Conservation (phyloP, 306 rosid species). For the Arachis hypogaea region DNA sequence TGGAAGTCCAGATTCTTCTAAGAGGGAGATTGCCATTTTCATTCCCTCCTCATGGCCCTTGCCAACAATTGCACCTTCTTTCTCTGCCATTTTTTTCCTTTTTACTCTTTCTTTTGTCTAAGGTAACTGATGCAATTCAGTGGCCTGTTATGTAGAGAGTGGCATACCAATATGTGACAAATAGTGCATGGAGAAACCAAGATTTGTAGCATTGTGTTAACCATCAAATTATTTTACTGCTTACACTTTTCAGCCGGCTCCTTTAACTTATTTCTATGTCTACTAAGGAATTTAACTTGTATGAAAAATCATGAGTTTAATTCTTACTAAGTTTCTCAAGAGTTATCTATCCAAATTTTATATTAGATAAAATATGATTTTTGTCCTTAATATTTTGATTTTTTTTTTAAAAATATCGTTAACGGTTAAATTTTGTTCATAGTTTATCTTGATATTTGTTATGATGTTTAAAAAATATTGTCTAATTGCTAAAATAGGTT, state of each 20-base stretch:
- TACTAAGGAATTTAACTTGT: too few species aligned
- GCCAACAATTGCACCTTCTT: slow-evolving; percentile 72
- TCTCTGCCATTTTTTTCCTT: slow-evolving; percentile 54
- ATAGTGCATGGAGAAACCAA: slow-evolving; percentile 46
- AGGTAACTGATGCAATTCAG: neutral
- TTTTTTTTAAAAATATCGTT: too few species aligned
- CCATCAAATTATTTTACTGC: slow-evolving; percentile 31
- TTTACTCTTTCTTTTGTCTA: too few species aligned
- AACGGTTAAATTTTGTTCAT: too few species aligned
- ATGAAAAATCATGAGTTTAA: too few species aligned
- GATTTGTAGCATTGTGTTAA: slow-evolving; percentile 32
- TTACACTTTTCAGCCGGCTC: slow-evolving; percentile 17
- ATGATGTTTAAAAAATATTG: too few species aligned
- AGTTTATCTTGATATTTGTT: too few species aligned
- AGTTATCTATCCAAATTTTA: too few species aligned
- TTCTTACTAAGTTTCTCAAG: too few species aligned
- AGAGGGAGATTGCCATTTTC: slow-evolving; percentile 54
- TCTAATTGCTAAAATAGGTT: too few species aligned
- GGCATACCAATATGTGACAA: slow-evolving; percentile 26
- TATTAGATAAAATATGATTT: too few species aligned
- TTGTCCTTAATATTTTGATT: too few species aligned
- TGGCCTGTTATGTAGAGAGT: neutral
- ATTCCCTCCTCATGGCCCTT: slow-evolving; percentile 72
- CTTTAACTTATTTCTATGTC: neutral
- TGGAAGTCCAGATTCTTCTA: slow-evolving; percentile 72